Percentiles rank a stretch among this genome's conserved stretches.
These are phyloP conservation scores for Fusarium lyarnte DNA, from an alignment of 2,329 filamentous ascomycete species.

Conservation along the genomic window DNA sequence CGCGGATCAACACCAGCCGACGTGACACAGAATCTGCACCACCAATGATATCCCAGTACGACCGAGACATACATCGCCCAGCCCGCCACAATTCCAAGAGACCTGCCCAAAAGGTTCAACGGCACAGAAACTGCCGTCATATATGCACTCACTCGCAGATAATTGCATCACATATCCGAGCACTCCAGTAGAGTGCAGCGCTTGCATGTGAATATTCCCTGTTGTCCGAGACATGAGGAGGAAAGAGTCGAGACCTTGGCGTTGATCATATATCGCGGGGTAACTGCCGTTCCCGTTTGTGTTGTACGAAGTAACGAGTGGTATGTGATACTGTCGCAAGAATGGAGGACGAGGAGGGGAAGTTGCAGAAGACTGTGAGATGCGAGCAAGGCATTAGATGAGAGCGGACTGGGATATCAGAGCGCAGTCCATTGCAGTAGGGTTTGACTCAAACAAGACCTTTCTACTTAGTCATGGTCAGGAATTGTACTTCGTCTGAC, in stretches of 20 bases:
- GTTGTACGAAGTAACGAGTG: neutral
- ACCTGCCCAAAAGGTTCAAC: neutral
- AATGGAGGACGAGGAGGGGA: neutral
- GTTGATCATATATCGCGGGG: neutral
- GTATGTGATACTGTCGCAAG: neutral
- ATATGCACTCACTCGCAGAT: neutral
- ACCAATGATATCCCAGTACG: neutral
- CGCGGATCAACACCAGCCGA: neutral
- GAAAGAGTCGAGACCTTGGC: neutral
- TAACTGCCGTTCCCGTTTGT: neutral
- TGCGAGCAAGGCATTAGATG: rapidly evolving
- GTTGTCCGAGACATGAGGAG: neutral
- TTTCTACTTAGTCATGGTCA: too few species aligned
- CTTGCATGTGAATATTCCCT: neutral
- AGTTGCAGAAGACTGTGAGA: neutral
- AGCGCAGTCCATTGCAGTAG: neutral
- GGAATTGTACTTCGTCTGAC: rapidly evolving
- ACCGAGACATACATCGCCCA: neutral
- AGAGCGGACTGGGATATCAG: rapidly evolving
- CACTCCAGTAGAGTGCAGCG: neutral
- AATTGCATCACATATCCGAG: neutral
- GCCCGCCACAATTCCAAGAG: neutral
- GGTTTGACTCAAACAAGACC: rapidly evolving
- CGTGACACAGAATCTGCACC: neutral
- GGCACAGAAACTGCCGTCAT: neutral